These are phyloP conservation scores for Borovskyia barvae DNA, from an alignment of 208 protist genomes.

Conservation along the genomic window DNA sequence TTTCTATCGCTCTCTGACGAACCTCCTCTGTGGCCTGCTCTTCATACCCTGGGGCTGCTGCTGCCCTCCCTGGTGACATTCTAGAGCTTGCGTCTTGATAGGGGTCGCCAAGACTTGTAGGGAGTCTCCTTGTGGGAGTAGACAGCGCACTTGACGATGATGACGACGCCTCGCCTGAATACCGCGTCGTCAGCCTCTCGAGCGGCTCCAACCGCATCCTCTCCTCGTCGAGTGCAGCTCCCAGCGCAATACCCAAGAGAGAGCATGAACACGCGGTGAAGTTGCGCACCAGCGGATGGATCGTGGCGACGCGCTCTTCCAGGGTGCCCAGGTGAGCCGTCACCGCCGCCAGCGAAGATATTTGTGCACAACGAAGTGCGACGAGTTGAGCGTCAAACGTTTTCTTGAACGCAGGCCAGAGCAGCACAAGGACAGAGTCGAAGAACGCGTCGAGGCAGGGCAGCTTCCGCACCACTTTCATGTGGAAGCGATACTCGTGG, in stretches of 20 bases:
- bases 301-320: conserved; percentile 28
- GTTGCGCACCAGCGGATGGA: conserved; percentile 61
- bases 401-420: conserved; percentile 80
- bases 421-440: conserved; percentile 63
- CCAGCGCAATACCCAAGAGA: conserved; percentile 26
- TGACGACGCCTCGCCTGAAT: no score
- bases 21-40: no score
- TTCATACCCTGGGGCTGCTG: no score
- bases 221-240: conserved; percentile 20
- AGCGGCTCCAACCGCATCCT: conserved; percentile 8
- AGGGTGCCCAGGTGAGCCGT: conserved; percentile 20
- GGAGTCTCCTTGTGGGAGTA: no score
- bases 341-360: conserved; percentile 9
- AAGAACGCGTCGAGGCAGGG: conserved; percentile 82
- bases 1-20: conserved; percentile 37
- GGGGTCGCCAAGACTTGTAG: no score
- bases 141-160: no score
- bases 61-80: no score
- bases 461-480: conserved; percentile 63
- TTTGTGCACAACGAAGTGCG: conserved; percentile 43
- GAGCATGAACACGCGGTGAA: conserved; percentile 20
- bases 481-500: conserved; percentile 73
- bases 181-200: not conserved
- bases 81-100: no score
- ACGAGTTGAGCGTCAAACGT: conserved; percentile 70